Evolutionary conservation across 768 basidiomycete species (phyloP), one percentile per base, ranked within the genome.

Genomic region (Mycena vulgaris): DNA sequence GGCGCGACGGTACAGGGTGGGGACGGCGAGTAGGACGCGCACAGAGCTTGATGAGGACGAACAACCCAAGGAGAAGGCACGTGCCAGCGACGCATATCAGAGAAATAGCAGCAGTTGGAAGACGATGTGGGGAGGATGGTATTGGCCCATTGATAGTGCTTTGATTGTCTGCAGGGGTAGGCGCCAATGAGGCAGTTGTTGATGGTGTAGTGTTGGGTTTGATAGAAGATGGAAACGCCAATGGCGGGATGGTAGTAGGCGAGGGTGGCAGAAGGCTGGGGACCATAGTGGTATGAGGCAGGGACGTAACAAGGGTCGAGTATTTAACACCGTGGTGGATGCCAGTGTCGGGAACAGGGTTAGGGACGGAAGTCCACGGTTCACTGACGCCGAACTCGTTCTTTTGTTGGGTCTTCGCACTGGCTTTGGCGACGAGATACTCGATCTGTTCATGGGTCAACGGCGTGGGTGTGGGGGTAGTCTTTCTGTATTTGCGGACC

Each of bases 1-100:
- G 93, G n/a, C 92, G 83, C 33, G 93, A 94, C 4, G 92, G 93
- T n/a, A 85, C 90, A 8, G 89, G 92, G 23, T 85, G 88, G n/a
- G 80, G 81, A 53, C 84, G 87, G 42, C 85, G 85, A 23, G 81
- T 82, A 27, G 89, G 91, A 31, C 87, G 86, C 65, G 79, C 79
- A 59, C 86, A 86, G 68, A 88, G 76, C 67, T 83, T 89, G 69
- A 85, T 74, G 17, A 88, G 66, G 61, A 92, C 77, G 66, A 86
- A 81, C 39, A 87, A 63, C 19, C 86, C 86, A 3, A 90, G 74
- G 30, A 92, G 71, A 13, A 89, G 70, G 71, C 87, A 83, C 17
- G 82, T 83, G 63, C 85, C 83, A 6, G 90, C 86, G 51, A 91
- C 81, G 53, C 85, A 86, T 30, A 93, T 80, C 11, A 89, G 78